phyloP scores from a whole-genome alignment of 768 basidiomycete species.

The Pleurotus giganteus region DNA sequence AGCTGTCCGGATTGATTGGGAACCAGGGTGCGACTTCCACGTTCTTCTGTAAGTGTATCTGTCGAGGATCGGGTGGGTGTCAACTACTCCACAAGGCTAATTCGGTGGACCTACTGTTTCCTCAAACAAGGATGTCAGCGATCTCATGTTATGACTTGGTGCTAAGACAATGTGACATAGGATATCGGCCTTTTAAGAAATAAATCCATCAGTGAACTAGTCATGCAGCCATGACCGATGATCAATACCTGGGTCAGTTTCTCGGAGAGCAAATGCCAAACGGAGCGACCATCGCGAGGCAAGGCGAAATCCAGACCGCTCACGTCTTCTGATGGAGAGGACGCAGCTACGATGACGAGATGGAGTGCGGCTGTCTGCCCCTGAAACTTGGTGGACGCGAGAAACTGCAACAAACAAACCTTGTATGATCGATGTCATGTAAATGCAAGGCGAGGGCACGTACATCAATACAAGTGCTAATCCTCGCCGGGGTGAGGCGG shows the following conservation, averaged over 20 bases:
- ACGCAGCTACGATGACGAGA: slow-evolving; percentile 54
- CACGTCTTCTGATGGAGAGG: slow-evolving; percentile 33
- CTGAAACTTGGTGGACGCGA: slow-evolving; percentile 29
- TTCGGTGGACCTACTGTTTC: slow-evolving; percentile 34
- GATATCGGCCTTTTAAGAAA: slow-evolving; percentile 43
- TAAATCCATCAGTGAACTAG: not conserved
- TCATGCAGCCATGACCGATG: slow-evolving; percentile 5
- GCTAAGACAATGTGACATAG: slow-evolving; percentile 58
- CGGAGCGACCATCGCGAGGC: slow-evolving; percentile 28
- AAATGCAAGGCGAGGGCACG: slow-evolving; percentile 11
- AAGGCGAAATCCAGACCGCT: slow-evolving; percentile 22
- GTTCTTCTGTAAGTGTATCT: slow-evolving; percentile 39
- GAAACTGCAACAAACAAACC: slow-evolving; percentile 23
- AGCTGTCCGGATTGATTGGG: slow-evolving; percentile 30
- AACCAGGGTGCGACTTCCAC: slow-evolving; percentile 43
- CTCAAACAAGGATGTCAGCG: slow-evolving; percentile 46
- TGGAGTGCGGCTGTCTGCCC: slow-evolving; percentile 39
- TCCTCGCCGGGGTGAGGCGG: slow-evolving; percentile 39
- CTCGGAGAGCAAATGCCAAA: slow-evolving; percentile 41
- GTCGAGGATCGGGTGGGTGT: slow-evolving; percentile 10
- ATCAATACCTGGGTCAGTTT: slow-evolving; percentile 43
- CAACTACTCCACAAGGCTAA: slow-evolving; percentile 1
- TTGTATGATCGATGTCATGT: slow-evolving; percentile 11
- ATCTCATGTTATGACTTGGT: slow-evolving; percentile 41
- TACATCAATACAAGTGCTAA: slow-evolving; percentile 47